Conservation (phyloP, 164 flowering plant genomes). For the Aristolochia contorta region DNA sequence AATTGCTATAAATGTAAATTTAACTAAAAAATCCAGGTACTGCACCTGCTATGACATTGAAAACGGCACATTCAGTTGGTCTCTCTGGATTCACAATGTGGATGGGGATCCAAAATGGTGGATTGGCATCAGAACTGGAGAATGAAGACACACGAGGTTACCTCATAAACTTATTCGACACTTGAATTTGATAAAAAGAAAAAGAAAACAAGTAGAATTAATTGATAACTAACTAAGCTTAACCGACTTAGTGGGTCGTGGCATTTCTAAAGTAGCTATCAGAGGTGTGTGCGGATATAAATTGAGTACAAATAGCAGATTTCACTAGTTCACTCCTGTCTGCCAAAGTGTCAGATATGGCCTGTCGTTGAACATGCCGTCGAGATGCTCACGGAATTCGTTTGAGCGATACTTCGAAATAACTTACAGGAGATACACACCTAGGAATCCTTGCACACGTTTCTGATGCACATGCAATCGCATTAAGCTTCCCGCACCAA, state of each 20-base stretch:
- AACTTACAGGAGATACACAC: conserved; percentile 26
- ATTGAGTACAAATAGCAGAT: too few species aligned
- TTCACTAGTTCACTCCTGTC: too few species aligned
- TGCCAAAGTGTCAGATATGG: not conserved
- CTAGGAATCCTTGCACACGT: conserved; percentile 99
- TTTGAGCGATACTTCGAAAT: too few species aligned
- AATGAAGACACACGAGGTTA: not conserved
- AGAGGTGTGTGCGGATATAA: too few species aligned
- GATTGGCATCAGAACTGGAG: conserved; percentile 71
- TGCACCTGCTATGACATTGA: conserved; percentile 94
- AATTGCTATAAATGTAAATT: not conserved
- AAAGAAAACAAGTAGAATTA: too few species aligned
- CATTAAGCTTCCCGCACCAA: conserved; percentile 93
- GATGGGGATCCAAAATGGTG: conserved; percentile 99
- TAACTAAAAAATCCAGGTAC: not conserved
- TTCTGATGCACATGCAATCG: conserved; percentile 96
- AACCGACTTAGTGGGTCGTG: too few species aligned
- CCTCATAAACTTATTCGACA: too few species aligned
- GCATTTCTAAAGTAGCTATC: too few species aligned
- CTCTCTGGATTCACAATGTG: conserved; percentile 95
- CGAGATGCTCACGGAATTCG: too few species aligned
- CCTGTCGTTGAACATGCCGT: not conserved
- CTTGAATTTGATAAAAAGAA: too few species aligned
- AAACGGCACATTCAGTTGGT: conserved; percentile 90
- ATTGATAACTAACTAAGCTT: too few species aligned